phyloP scores from a whole-genome alignment of 1,284 basidiomycete species.

The Leccinum brunneo-olivaceum region DNA sequence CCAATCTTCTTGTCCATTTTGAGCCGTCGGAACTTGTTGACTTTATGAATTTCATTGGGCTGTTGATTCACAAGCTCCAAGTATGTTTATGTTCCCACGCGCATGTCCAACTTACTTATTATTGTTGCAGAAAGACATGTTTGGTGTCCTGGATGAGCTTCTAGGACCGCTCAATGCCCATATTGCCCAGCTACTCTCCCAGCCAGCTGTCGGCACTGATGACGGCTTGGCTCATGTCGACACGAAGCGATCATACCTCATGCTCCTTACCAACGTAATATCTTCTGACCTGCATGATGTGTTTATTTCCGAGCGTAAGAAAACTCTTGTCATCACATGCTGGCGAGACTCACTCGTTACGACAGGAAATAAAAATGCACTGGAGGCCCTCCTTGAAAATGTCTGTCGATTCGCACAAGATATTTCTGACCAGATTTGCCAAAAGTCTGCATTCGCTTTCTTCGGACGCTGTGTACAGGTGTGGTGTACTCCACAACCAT shows the following conservation, averaged over 20 bases:
- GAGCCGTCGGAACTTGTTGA: constrained; percentile 91
- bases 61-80: constrained; percentile 90
- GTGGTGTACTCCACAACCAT: constrained; percentile 62
- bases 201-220: constrained; percentile 86
- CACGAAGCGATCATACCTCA: constrained; percentile 87
- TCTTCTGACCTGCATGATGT: constrained; percentile 75
- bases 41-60: constrained; percentile 90
- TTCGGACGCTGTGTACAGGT: constrained; percentile 70
- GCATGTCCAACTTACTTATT: constrained; percentile 3
- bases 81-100: constrained; percentile 37
- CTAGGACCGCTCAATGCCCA: constrained; percentile 83
- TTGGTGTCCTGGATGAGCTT: constrained; percentile 84
- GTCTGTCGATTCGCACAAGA: constrained; percentile 77
- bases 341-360: constrained; percentile 9
- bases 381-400: constrained; percentile 66
- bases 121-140: constrained; percentile 61
- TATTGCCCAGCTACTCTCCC: constrained; percentile 76
- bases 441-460: constrained; percentile 81
- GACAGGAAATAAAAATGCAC: constrained; percentile 73
- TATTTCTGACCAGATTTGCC: constrained; percentile 64
- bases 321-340: constrained; percentile 3
- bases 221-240: constrained; percentile 80
- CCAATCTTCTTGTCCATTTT: constrained; percentile 84
- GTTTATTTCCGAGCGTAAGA: constrained; percentile 82
- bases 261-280: constrained; percentile 80